Percentiles rank a stretch among this genome's conserved stretches.
Evolutionary conservation across 371 early-diverging fungal species (phyloP).

Genomic region (Mucor irregularis): DNA sequence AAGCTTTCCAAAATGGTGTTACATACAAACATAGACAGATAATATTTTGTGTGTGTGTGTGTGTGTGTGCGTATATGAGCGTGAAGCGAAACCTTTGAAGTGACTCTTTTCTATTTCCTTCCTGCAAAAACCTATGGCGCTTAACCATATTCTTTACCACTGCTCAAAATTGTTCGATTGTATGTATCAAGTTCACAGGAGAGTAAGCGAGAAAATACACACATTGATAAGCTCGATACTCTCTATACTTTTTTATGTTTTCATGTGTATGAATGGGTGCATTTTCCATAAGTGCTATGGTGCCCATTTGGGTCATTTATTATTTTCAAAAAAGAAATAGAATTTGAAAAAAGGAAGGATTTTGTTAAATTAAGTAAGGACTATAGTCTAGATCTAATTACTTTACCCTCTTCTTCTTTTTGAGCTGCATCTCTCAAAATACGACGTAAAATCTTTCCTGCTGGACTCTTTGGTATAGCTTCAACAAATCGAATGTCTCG

Average conservation of each 20-base stretch:
- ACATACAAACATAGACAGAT: too few species aligned
- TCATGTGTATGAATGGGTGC: neutral
- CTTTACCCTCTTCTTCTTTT: too few species aligned
- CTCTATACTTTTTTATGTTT: slow-evolving; percentile 15
- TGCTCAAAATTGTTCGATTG: too few species aligned
- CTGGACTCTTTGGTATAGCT: slow-evolving; percentile 66
- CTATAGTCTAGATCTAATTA: too few species aligned
- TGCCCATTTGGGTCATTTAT: too few species aligned
- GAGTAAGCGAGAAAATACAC: slow-evolving; percentile 9
- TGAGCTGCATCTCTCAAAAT: slow-evolving; percentile 26
- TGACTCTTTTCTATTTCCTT: slow-evolving; percentile 7
- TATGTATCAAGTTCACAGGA: slow-evolving; percentile 22
- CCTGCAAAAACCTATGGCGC: slow-evolving; percentile 13
- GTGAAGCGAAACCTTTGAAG: neutral
- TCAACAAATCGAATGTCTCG: slow-evolving; percentile 72
- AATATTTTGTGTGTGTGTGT: too few species aligned
- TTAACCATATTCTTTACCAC: too few species aligned
- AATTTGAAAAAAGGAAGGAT: too few species aligned
- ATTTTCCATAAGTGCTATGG: neutral
- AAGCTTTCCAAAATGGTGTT: too few species aligned
- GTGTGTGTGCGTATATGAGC: too few species aligned
- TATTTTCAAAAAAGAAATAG: too few species aligned
- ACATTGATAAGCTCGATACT: slow-evolving; percentile 6
- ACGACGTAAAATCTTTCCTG: slow-evolving; percentile 78
- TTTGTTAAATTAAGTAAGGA: too few species aligned